Evolutionary conservation across 2,329 filamentous ascomycete species (phyloP).

Genomic region (Xylaria sp.): DNA sequence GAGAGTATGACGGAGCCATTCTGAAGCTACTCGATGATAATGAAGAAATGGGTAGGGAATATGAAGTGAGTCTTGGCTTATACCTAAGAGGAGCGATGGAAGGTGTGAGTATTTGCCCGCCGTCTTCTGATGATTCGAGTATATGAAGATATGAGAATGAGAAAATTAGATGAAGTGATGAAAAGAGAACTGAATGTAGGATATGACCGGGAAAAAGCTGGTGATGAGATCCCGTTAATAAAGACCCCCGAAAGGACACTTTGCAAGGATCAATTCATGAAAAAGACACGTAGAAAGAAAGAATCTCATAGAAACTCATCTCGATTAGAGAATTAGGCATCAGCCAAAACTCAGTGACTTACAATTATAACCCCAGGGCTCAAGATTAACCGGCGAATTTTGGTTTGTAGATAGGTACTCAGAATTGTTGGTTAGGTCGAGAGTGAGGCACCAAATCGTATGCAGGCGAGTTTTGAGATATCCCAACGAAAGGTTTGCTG

Average conservation of each 20-base stretch:
- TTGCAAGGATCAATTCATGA: conserved; percentile 24
- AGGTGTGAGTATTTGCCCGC: not conserved
- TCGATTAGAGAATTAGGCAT: conserved; percentile 1
- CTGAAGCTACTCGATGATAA: not conserved
- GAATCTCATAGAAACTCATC: conserved; percentile 13
- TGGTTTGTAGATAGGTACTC: not conserved
- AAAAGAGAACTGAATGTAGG: not conserved
- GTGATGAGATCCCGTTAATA: conserved; percentile 20
- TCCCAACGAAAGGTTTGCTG: too few relatives aligned
- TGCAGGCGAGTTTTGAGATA: too few relatives aligned
- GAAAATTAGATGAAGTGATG: not conserved
- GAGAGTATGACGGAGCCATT: conserved; percentile 20
- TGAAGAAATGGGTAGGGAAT: not conserved
- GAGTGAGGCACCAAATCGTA: too few relatives aligned
- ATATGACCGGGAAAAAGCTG: conserved; percentile 9
- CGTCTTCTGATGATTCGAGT: not conserved
- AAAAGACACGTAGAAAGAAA: conserved; percentile 27
- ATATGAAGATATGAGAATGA: not conserved
- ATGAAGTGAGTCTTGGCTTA: not conserved
- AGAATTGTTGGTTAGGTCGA: not conserved
- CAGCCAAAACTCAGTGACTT: not conserved
- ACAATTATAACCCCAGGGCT: too few relatives aligned
- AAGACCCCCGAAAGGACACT: conserved; percentile 28
- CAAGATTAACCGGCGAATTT: not conserved
- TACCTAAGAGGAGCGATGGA: not conserved